Base-by-base conservation (phyloP, 345 rosid genomes). In the Dipteronia sinensis region DNA sequence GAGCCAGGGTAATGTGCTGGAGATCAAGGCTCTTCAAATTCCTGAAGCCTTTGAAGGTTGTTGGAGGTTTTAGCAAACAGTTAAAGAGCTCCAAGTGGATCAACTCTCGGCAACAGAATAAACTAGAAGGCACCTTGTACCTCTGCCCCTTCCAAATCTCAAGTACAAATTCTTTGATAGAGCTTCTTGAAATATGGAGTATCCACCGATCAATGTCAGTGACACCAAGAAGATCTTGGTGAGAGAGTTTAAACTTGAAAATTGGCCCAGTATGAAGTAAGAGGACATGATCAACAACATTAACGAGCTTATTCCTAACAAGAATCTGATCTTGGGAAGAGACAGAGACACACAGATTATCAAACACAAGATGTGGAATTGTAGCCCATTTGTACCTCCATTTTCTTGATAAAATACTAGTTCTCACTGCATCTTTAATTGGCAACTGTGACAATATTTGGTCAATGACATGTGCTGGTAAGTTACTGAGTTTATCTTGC, bases 101-200 rank as follows among this genome's bases (percentile, higher is more conserved):
- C 84, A 91, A 76, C 73, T 78, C 81, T 75, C 86, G 86, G 80
- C 77, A 87, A 69, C 67, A 75, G 82, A 87, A 91, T 55, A 91
- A 78, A 80, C 86, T 75, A 65, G 90, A 89, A 71, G 91, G 95
- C 51, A 87, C 77, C 82, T 86, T 89, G 83, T 91, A 88, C 2
- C 90, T 85, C 70, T 85, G 88, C 67, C 93, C 95, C 75, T 89
- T 89, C 93, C 95, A 91, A 75, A 89, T 88, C 82, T 89, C 95
- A 75, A 91, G 89, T 75, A 91, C 71, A 65, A 91, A 88, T 79
- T 89, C 95, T 61, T 86, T 87, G 82, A 85, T 70, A 49, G 85
- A 74, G 69, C 84, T 77, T 80, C 93, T 89, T n/a, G 92, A 91
- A n/a, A 91, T 67, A 80, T 78, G 81, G 78, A 91, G 92, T 78